Evolutionary conservation across 495 filamentous ascomycete genomes (phyloP), one percentile per base, ranked within the genome.

Genomic region (Rhypophila decipiens): DNA sequence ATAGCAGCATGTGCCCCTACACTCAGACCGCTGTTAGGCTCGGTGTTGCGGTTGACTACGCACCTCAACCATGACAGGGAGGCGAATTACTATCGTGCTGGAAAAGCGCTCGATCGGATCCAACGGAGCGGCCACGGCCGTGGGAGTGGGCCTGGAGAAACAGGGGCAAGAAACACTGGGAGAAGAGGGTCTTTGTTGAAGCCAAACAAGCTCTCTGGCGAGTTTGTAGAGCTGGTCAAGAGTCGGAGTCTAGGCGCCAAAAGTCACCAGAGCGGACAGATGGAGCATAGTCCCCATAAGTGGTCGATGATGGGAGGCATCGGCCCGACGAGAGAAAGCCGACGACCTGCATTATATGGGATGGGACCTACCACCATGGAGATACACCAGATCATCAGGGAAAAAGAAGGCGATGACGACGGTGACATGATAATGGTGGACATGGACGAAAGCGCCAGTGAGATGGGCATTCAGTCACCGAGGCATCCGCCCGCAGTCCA

Each of bases 1-100:
- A 64, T 74, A 27, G 66, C 70, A 20, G 74, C 67, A 15, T 75
- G 68, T 52, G 54, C 71, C 4, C 70, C 70, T n/a, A 64, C 67
- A 5, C 57, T 73, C 13, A 61, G 68, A 10, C 67, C 69, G 4
- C 59, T 75, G 5, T 47, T 72, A n/a, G 61, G 57, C 42, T 51
- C 40, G 7, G 38, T 60, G 18, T 59, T 70, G 17, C 47, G 42
- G 11, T 44, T 61, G 15, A 47, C 52, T 1, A 42, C 17, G 5
- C 41, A 39, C 38, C 33, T 55, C 35, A 40, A 49, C 48, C 43
- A 48, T 40, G 52, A 60, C 49, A 43, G 39, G 10, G 50, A 52
- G 24, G 54, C 54, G 17, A 60, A 60, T 46, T 60, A 60, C 49
- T 60, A 60, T 45, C 54, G 57, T 27, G 57, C 57, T 19, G 57